Evolutionary conservation across 202 grass and related monocot genomes (phyloP).

Genomic region (Alloteropsis angusta): DNA sequence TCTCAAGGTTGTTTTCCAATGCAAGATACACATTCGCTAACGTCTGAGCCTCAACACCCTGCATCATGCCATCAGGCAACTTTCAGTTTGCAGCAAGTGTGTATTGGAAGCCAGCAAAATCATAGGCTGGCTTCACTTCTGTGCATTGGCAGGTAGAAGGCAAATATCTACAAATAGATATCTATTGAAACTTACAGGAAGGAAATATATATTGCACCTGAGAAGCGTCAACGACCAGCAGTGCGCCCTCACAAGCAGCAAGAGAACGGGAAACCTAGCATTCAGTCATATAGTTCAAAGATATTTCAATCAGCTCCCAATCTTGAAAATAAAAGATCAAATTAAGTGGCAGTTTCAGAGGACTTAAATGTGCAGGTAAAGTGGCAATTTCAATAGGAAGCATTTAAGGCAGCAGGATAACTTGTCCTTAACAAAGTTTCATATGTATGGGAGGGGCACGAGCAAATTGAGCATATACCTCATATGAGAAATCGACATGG

Average conservation of each 20-base stretch:
- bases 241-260: constrained; percentile 94
- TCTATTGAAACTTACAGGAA: constrained; percentile 50
- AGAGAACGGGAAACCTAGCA: constrained; percentile 94
- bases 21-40: constrained; percentile 97
- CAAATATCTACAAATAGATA: constrained; percentile 18
- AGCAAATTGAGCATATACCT: constrained; percentile 42
- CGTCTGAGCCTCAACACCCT: constrained; percentile 98
- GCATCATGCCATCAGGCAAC: constrained; percentile 40
- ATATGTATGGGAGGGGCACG: neutral
- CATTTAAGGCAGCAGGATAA: neutral
- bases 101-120: constrained; percentile 14
- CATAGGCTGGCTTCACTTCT: constrained; percentile 23
- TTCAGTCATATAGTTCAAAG: constrained; percentile 15
- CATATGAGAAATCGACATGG: constrained; percentile 95
- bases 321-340: neutral
- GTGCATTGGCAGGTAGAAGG: constrained; percentile 1
- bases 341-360: constrained; percentile 2
- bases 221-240: constrained; percentile 95
- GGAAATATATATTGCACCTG: constrained; percentile 82
- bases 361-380: too few relatives aligned
- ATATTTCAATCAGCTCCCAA: constrained; percentile 22
- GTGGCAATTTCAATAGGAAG: too few relatives aligned
- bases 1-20: constrained; percentile 89
- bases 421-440: neutral
- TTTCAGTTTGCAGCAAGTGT: constrained; percentile 14